Base-by-base conservation (phyloP, 352 stramenopile species). In the Phytophthora quininea region DNA sequence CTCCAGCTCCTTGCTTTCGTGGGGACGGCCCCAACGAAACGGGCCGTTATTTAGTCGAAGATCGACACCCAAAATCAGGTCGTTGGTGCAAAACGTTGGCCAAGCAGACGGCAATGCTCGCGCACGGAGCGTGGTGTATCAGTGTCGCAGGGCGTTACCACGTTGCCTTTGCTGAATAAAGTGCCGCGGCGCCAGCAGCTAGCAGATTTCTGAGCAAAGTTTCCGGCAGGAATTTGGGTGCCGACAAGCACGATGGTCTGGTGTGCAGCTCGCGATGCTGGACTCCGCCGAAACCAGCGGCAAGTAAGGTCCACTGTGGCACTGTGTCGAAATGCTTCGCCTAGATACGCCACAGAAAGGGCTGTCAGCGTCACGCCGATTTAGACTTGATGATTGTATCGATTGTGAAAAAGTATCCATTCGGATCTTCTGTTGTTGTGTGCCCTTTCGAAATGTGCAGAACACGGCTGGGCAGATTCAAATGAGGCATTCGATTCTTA, bases 21-120 rank as follows among this genome's bases (percentile, higher is more conserved):
- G 19, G 15, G 2, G 53, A 60, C 55, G 57, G 50, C 64, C 45
- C 50, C 33, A 71, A 67, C 49, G 58, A 71, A 71, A 67, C 51
- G 51, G 51, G 62, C 58, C 58, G 19, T 24, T 24, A 24, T 24
- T 67, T 67, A 63, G 56, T 55, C 45, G 55, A 53, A 33, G 43
- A 12, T 51, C n/a, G 51, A 14, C 19, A 45, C 48, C 37, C 8
- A 43, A 12, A 43, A 46, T 14, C 38, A 15, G 9, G 19, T 46
- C 38, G 38, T 19, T 2, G 38, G 7, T 15, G 38, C 3, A 46
- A 24, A 24, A 24, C 19, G 19, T 15, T 46, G 19, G 4, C 14
- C 35, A 11, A 1, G 6, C 35, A 11, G 35, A 11, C 6, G 10
- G 35, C 35, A 40, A 40, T 40, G 35, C 35, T 40, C 35, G 10